Percentiles rank a stretch among this genome's conserved stretches.
Conservation (phyloP, 2,329 filamentous ascomycete genomes). For the Dothideomycetidae sp. region DNA sequence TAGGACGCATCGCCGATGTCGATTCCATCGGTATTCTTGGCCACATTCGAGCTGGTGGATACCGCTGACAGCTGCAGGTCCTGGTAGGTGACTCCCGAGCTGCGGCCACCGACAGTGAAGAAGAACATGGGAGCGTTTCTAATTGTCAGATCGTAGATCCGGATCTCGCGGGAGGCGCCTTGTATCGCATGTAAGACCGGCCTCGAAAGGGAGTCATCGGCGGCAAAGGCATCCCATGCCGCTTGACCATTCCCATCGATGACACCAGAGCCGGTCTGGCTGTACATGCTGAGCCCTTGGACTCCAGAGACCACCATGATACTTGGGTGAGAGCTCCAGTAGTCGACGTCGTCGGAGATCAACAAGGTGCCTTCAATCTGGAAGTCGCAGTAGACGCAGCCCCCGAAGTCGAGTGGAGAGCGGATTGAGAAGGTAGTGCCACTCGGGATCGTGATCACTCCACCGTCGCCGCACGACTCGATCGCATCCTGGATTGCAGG, state of each 20-base stretch:
- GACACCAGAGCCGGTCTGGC: conserved; percentile 26
- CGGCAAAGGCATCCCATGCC: conserved; percentile 29
- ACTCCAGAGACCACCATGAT: conserved; percentile 26
- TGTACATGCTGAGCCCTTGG: conserved; percentile 28
- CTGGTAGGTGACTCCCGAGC: conserved; percentile 24
- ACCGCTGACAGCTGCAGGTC: conserved; percentile 26
- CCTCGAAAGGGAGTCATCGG: conserved; percentile 25
- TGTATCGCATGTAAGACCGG: conserved; percentile 31
- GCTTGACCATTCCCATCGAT: conserved; percentile 36
- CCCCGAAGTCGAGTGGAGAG: conserved; percentile 29
- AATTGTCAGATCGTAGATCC: conserved; percentile 25
- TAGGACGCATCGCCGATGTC: conserved; percentile 27
- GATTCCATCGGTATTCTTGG: conserved; percentile 33
- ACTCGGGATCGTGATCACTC: conserved; percentile 32
- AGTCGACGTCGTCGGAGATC: conserved; percentile 26
- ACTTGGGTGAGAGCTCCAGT: conserved; percentile 29
- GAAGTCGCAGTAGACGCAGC: conserved; percentile 32
- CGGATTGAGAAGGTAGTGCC: conserved; percentile 30
- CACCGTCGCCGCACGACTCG: conserved; percentile 27
- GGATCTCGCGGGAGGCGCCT: conserved; percentile 26
- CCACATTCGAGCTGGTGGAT: conserved; percentile 25
- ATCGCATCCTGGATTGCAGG: conserved; percentile 33
- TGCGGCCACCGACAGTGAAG: conserved; percentile 26
- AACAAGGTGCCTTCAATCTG: conserved; percentile 33
- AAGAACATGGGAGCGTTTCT: conserved; percentile 35